phyloP scores from a whole-genome alignment of 2,329 filamentous ascomycete genomes.

The Beauveria asiatica region DNA sequence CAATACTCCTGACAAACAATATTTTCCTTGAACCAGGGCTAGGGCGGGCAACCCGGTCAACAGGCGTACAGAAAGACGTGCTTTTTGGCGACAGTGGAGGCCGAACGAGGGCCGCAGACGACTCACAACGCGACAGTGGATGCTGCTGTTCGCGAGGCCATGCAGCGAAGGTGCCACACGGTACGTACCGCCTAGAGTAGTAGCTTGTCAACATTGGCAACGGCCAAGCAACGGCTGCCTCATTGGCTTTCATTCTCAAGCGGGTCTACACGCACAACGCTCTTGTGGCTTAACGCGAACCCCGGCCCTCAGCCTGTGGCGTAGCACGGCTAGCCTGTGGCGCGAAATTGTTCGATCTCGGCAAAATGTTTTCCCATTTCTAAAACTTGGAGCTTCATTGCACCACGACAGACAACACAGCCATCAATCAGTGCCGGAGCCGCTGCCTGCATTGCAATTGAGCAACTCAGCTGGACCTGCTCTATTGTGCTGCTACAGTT shows the following conservation, averaged over 20 bases:
- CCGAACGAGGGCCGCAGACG: slow-evolving; percentile 4
- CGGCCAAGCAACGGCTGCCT: slow-evolving; percentile 43
- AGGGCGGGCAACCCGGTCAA: slow-evolving; percentile 4
- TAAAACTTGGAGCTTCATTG: slow-evolving; percentile 17
- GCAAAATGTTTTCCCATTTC: slow-evolving; percentile 19
- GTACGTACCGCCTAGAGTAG: slow-evolving; percentile 17
- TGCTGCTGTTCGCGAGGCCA: slow-evolving; percentile 8
- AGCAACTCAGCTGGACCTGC: background rate
- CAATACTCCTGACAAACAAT: background rate
- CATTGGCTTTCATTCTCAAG: slow-evolving; percentile 31
- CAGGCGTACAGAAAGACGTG: slow-evolving; percentile 9
- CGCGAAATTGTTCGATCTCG: slow-evolving; percentile 11
- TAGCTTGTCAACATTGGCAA: slow-evolving; percentile 44
- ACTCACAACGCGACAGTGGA: slow-evolving; percentile 18
- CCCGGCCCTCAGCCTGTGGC: background rate
- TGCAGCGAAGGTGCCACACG: slow-evolving; percentile 4
- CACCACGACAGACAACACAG: background rate
- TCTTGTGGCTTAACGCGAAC: slow-evolving; percentile 23
- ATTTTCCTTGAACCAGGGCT: background rate
- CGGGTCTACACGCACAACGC: slow-evolving; percentile 10
- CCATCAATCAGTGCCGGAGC: slow-evolving; percentile 5
- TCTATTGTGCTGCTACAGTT: background rate
- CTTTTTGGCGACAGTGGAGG: slow-evolving; percentile 13
- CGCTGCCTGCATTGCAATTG: background rate
- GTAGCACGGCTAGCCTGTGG: background rate